phyloP scores from a whole-genome alignment of 2,329 filamentous ascomycete species.

The Cercospora sp. region DNA sequence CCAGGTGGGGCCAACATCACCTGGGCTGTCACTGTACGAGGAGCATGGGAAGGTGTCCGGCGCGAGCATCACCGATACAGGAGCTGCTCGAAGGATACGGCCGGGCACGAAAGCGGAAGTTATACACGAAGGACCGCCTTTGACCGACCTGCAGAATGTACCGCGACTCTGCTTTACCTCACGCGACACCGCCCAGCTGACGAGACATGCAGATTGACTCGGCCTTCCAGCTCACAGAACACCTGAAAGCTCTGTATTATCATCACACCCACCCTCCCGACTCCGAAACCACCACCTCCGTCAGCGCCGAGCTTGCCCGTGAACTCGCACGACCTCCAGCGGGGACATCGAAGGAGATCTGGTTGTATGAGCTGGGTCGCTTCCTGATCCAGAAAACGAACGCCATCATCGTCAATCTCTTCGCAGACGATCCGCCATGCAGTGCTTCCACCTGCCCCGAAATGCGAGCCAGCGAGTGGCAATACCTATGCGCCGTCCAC shows the following conservation, averaged over 20 bases:
- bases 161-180: constrained; percentile 32
- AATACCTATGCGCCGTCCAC: constrained; percentile 96
- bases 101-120: constrained; percentile 89
- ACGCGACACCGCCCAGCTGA: constrained; percentile 13
- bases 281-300: constrained; percentile 72
- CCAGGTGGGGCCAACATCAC: constrained; percentile 79
- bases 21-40: constrained; percentile 61
- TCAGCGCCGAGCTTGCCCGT: constrained; percentile 72
- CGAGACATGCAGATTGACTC: constrained; percentile 74
- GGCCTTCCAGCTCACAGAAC: constrained; percentile 94
- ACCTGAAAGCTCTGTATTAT: constrained; percentile 89
- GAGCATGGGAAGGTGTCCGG: constrained; percentile 60
- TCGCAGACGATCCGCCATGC: constrained; percentile 86
- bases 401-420: constrained; percentile 84
- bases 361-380: constrained; percentile 96
- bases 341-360: constrained; percentile 80
- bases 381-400: constrained; percentile 96
- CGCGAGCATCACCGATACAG: constrained; percentile 65
- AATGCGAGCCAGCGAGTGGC: constrained; percentile 99
- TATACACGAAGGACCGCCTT: constrained; percentile 87
- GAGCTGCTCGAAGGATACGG: constrained; percentile 79
- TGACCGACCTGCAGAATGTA: constrained; percentile 83
- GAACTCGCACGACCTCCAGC: constrained; percentile 77
- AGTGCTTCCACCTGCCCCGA: constrained; percentile 88
- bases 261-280: constrained; percentile 71